Evolutionary conservation across 441 rosid species (phyloP).

Genomic region (Populus tomentosa): DNA sequence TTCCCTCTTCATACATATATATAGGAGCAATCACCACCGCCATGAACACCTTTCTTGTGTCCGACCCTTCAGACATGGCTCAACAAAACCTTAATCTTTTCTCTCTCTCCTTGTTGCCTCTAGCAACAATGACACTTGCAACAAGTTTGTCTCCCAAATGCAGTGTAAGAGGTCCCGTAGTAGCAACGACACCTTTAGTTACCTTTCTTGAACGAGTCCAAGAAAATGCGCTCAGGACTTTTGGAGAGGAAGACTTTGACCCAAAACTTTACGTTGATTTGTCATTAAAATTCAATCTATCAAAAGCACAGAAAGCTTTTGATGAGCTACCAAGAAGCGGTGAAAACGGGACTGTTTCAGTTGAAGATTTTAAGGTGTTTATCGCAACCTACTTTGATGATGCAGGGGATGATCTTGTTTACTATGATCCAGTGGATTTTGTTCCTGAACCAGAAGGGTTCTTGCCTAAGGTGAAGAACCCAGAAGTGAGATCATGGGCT

Average conservation of each 20-base stretch:
- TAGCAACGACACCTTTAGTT: conserved; percentile 37
- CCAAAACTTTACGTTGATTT: conserved; percentile 70
- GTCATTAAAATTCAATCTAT: conserved; percentile 45
- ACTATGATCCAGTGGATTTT: not conserved
- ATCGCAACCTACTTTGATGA: conserved; percentile 37
- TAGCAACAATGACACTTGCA: conserved; percentile 12
- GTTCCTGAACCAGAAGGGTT: conserved; percentile 56
- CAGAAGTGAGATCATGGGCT: conserved; percentile 68
- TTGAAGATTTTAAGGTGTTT: conserved; percentile 41
- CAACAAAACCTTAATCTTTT: not conserved
- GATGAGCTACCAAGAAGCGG: conserved; percentile 37
- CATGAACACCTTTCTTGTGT: not conserved
- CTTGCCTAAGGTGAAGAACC: conserved; percentile 61
- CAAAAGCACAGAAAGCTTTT: conserved; percentile 44
- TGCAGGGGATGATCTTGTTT: conserved; percentile 53
- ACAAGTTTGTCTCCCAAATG: conserved; percentile 19
- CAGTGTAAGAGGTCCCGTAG: conserved; percentile 31
- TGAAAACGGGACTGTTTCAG: conserved; percentile 34
- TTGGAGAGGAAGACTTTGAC: conserved; percentile 42
- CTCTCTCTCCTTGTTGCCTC: not conserved
- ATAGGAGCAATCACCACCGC: not conserved
- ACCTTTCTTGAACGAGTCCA: conserved; percentile 61
- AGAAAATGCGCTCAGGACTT: conserved; percentile 43
- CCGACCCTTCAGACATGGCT: not conserved
- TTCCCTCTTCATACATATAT: not conserved